Conservation (phyloP, 768 basidiomycete genomes). For the Lactarius indigo region DNA sequence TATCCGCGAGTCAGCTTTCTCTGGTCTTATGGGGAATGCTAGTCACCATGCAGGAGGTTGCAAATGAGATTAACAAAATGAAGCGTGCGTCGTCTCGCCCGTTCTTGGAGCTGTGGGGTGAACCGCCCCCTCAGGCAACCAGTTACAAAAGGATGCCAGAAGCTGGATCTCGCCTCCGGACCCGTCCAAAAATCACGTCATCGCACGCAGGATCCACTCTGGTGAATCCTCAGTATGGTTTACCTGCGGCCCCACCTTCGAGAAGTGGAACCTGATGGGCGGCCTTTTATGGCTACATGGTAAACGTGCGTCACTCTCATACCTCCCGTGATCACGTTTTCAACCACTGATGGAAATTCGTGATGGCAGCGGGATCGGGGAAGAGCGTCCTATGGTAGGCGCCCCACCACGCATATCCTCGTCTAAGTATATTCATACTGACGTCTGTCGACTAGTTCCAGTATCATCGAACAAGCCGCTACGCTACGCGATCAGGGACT, state of each 20-base stretch:
- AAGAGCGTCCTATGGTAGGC: background rate
- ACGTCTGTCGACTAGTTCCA: background rate
- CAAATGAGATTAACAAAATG: constrained; percentile 1
- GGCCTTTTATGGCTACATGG: constrained; percentile 10
- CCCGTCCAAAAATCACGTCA: background rate
- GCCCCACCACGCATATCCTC: background rate
- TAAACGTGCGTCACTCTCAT: background rate
- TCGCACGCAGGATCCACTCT: background rate
- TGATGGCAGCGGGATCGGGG: background rate
- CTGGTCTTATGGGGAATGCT: background rate
- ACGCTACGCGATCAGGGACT: background rate
- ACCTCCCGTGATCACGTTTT: background rate
- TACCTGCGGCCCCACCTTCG: background rate
- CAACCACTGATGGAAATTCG: background rate
- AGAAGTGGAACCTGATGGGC: background rate
- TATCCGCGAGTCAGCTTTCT: background rate
- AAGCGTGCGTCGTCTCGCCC: background rate
- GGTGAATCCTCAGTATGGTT: background rate
- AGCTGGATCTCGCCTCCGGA: background rate
- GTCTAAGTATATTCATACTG: background rate
- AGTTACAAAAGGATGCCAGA: background rate
- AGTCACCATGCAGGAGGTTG: constrained; percentile 4
- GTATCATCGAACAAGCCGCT: background rate
- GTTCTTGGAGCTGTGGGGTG: background rate
- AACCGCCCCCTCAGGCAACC: background rate